phyloP scores from a whole-genome alignment of 2,329 filamentous ascomycete genomes.

The Chaetomium sp. region DNA sequence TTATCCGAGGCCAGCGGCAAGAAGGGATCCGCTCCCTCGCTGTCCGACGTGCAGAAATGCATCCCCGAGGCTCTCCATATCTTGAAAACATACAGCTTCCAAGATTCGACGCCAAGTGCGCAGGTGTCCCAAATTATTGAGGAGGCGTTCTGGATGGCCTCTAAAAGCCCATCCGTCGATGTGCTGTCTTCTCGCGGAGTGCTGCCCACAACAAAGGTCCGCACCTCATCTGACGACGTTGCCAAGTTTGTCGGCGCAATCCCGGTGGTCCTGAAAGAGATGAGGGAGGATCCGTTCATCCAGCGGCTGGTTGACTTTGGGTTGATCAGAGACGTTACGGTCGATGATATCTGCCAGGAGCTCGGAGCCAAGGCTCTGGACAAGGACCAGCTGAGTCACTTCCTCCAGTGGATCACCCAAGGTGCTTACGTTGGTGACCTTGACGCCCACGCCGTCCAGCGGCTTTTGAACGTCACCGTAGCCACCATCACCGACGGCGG shows the following conservation, averaged over 20 bases:
- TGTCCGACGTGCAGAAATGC: slow-evolving; percentile 65
- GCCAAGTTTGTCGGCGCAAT: slow-evolving; percentile 82
- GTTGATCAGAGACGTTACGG: slow-evolving; percentile 82
- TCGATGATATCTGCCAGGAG: slow-evolving; percentile 81
- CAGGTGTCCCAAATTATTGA: slow-evolving; percentile 86
- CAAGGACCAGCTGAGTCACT: slow-evolving; percentile 75
- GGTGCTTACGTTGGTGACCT: slow-evolving; percentile 74
- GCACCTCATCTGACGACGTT: slow-evolving; percentile 69
- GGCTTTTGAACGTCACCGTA: slow-evolving; percentile 78
- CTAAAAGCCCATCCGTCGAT: slow-evolving; percentile 78
- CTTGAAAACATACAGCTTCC: slow-evolving; percentile 83
- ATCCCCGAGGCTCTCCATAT: slow-evolving; percentile 81
- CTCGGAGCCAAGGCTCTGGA: slow-evolving; percentile 80
- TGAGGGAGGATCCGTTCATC: slow-evolving; percentile 75
- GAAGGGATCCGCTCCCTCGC: slow-evolving; percentile 56
- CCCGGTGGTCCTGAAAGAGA: slow-evolving; percentile 76
- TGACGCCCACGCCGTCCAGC: slow-evolving; percentile 66
- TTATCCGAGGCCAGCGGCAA: slow-evolving; percentile 35
- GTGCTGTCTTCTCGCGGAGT: slow-evolving; percentile 87
- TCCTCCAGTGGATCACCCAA: slow-evolving; percentile 79
- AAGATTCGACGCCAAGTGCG: slow-evolving; percentile 84
- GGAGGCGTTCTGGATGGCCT: slow-evolving; percentile 94
- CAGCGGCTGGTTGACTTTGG: slow-evolving; percentile 80
- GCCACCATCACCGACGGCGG: slow-evolving; percentile 64
- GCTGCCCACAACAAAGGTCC: slow-evolving; percentile 78